Conservation (phyloP, 164 flowering plant genomes). For the Tetracentron sinense region DNA sequence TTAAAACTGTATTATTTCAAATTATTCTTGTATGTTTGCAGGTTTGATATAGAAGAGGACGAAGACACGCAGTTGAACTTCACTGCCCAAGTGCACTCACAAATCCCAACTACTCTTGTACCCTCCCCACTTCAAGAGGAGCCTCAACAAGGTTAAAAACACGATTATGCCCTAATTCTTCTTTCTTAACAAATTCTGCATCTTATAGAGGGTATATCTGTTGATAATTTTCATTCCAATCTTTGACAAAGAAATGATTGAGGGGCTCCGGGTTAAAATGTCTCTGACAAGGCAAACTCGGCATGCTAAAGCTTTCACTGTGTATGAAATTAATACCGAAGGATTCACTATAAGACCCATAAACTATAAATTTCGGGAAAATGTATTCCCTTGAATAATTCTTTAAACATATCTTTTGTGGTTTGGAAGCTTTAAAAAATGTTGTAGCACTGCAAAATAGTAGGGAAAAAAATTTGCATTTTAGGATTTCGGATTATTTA, state of each 20-base stretch:
- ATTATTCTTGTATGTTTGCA: constrained; percentile 15
- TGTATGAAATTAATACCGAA: background rate
- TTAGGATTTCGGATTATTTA: too few relatives aligned
- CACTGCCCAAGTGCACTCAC: constrained; percentile 37
- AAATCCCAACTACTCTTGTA: constrained; percentile 41
- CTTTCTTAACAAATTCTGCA: too few relatives aligned
- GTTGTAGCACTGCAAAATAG: too few relatives aligned
- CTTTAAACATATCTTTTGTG: too few relatives aligned
- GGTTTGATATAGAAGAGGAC: constrained; percentile 78
- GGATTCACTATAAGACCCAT: background rate
- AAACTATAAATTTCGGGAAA: too few relatives aligned
- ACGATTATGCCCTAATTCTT: too few relatives aligned
- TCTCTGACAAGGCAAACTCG: background rate
- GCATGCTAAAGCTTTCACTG: background rate
- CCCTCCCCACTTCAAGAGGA: constrained; percentile 62
- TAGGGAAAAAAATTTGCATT: too few relatives aligned
- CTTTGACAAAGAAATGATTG: background rate
- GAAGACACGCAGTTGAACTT: constrained; percentile 53
- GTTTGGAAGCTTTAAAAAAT: too few relatives aligned
- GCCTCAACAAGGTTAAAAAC: constrained; percentile 38
- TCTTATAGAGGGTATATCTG: background rate
- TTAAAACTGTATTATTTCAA: background rate
- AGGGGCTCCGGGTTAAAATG: background rate
- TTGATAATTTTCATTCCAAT: too few relatives aligned
- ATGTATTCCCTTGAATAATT: too few relatives aligned